Conservation (phyloP, 768 basidiomycete species). For the Tubosaeta brunneosetosa region DNA sequence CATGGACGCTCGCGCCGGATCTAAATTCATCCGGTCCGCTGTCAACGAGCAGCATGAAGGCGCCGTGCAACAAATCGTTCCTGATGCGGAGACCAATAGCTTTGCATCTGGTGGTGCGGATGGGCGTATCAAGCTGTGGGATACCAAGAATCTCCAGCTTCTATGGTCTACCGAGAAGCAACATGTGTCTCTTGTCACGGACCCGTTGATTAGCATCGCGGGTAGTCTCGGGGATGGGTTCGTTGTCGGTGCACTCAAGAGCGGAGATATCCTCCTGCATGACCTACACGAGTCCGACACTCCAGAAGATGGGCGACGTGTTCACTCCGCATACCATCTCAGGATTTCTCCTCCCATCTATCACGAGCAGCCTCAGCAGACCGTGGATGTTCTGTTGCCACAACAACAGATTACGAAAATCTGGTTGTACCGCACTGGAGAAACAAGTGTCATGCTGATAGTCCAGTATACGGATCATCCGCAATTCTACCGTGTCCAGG, state of each 20-base stretch:
- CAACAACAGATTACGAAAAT: slow-evolving; percentile 12
- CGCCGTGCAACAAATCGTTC: slow-evolving; percentile 50
- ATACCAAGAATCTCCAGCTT: slow-evolving; percentile 47
- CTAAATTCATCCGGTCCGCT: slow-evolving; percentile 44
- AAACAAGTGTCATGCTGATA: slow-evolving; percentile 33
- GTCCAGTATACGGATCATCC: slow-evolving; percentile 47
- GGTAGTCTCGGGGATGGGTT: slow-evolving; percentile 39
- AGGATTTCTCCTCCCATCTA: slow-evolving; percentile 35
- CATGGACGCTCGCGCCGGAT: slow-evolving; percentile 51
- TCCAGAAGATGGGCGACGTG: slow-evolving; percentile 7
- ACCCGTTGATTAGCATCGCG: slow-evolving; percentile 50
- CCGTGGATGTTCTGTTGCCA: background rate
- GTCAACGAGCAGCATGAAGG: slow-evolving; percentile 63
- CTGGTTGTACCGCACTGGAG: slow-evolving; percentile 14
- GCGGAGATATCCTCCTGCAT: slow-evolving; percentile 59
- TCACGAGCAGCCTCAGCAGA: slow-evolving; percentile 6
- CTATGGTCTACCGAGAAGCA: slow-evolving; percentile 57
- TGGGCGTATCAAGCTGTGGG: slow-evolving; percentile 73
- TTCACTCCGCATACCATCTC: slow-evolving; percentile 24
- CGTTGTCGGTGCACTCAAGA: slow-evolving; percentile 48
- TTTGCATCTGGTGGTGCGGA: slow-evolving; percentile 57
- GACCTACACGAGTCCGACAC: slow-evolving; percentile 35
- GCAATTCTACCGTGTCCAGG: slow-evolving; percentile 47
- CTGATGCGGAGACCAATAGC: slow-evolving; percentile 36
- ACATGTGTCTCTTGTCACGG: slow-evolving; percentile 33